Conservation (phyloP, 139 green algal genomes). For the Haematococcus lacustris region DNA sequence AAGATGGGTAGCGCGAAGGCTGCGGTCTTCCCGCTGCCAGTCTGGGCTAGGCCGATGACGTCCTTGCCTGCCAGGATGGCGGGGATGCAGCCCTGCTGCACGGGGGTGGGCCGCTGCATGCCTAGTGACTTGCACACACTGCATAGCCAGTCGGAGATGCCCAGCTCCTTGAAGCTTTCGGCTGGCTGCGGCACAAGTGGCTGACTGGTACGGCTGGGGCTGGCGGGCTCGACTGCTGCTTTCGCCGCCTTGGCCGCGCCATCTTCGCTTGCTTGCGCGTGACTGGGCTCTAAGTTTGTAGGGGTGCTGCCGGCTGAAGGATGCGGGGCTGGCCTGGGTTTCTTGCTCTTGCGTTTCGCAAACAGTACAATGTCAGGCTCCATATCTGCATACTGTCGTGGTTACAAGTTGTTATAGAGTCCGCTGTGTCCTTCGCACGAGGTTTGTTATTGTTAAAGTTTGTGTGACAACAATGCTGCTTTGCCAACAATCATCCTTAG, state of each 20-base stretch:
- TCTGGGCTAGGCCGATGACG: constrained; percentile 88
- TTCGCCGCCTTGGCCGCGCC: background rate
- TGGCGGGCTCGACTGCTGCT: background rate
- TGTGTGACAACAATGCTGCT: too few relatives aligned
- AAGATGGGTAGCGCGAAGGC: constrained; percentile 97
- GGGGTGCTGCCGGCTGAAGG: background rate
- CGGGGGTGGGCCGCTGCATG: constrained; percentile 27
- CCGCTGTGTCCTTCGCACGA: too few relatives aligned
- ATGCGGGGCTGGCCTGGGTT: background rate
- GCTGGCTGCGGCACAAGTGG: background rate
- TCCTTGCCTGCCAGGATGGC: constrained; percentile 70
- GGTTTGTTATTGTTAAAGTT: too few relatives aligned
- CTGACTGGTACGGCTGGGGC: background rate
- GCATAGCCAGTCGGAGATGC: constrained; percentile 76
- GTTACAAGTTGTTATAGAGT: too few relatives aligned
- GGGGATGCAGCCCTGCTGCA: constrained; percentile 84
- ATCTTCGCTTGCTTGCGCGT: background rate
- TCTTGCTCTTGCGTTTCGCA: background rate
- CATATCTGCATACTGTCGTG: background rate
- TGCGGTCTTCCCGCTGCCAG: constrained; percentile 93
- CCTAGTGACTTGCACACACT: constrained; percentile 33
- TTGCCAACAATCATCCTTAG: too few relatives aligned
- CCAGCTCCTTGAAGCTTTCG: constrained; percentile 54
- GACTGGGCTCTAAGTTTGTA: background rate
- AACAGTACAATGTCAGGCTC: background rate